A percentile compares a stretch with the other conserved stretches of the same genome.
phyloP scores from a whole-genome alignment of 2,329 filamentous ascomycete genomes.

The Moelleriella libera region DNA sequence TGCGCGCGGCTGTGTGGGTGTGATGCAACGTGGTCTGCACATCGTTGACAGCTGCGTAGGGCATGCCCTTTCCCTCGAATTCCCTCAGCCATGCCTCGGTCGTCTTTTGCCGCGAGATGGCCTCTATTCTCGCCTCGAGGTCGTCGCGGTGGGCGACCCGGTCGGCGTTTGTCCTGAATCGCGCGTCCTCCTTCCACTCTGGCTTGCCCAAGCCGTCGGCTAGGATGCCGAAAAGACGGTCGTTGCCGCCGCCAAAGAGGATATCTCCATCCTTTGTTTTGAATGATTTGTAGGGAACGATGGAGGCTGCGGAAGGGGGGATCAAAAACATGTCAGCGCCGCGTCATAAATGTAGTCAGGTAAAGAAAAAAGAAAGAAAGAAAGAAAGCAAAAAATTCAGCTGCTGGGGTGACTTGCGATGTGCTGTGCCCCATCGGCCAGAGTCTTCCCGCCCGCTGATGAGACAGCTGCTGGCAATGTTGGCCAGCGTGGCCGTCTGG shows the following conservation, averaged over 20 bases:
- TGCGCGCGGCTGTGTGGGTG: slow-evolving; percentile 67
- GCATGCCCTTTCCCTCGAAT: slow-evolving; percentile 84
- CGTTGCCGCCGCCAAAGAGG: slow-evolving; percentile 59
- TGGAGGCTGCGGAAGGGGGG: slow-evolving; percentile 49
- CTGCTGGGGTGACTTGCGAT: slow-evolving; percentile 45
- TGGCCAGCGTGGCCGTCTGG: slow-evolving; percentile 87
- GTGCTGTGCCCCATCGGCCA: slow-evolving; percentile 90
- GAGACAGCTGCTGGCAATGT: slow-evolving; percentile 83
- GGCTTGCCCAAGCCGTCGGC: slow-evolving; percentile 43
- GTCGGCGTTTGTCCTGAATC: slow-evolving; percentile 46
- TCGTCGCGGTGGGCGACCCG: slow-evolving; percentile 58
- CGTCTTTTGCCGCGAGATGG: slow-evolving; percentile 58
- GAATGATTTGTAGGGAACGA: slow-evolving; percentile 88
- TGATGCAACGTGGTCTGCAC: slow-evolving; percentile 74
- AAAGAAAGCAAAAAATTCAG: background rate
- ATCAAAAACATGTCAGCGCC: too few species aligned
- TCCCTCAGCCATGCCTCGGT: slow-evolving; percentile 79
- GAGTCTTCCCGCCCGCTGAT: slow-evolving; percentile 79
- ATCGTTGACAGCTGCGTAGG: slow-evolving; percentile 87
- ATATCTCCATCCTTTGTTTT: slow-evolving; percentile 58
- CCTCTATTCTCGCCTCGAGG: slow-evolving; percentile 68
- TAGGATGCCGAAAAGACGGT: slow-evolving; percentile 51
- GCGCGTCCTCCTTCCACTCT: slow-evolving; percentile 45
- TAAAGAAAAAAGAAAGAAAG: background rate
- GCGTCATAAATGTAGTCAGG: background rate